These are phyloP conservation scores for Pilasporangium apinafurcum DNA, from an alignment of 352 stramenopile genomes.

Conservation along the genomic window DNA sequence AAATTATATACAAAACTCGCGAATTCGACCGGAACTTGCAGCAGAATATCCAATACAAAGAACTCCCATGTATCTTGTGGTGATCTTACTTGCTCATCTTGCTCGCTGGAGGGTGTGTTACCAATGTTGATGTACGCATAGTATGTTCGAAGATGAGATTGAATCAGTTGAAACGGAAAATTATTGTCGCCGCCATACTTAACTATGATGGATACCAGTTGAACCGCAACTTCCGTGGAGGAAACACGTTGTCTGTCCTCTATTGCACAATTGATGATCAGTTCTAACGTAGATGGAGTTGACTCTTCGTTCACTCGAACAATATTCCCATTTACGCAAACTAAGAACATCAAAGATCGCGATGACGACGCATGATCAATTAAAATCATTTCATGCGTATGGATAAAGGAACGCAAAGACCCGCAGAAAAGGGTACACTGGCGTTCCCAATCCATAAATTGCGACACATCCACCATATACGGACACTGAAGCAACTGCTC, in stretches of 20 bases:
- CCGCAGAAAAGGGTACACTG: conserved; percentile 55
- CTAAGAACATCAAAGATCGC: conserved; percentile 43
- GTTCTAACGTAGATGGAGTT: conserved; percentile 43
- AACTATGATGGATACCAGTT: conserved; percentile 60
- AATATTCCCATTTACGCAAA: conserved; percentile 51
- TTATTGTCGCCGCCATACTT: conserved; percentile 39
- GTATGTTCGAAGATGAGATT: conserved; percentile 49
- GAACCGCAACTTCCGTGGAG: conserved; percentile 26
- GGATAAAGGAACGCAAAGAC: conserved; percentile 56
- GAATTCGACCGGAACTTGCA: conserved; percentile 48
- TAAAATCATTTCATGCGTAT: conserved; percentile 77
- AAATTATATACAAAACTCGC: conserved; percentile 33
- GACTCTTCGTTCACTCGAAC: conserved; percentile 53
- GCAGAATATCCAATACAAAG: conserved; percentile 51
- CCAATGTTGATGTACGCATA: conserved; percentile 6
- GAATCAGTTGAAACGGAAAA: conserved; percentile 61
- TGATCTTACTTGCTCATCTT: neutral
- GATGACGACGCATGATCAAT: conserved; percentile 58
- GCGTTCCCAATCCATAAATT: conserved; percentile 52
- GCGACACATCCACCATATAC: conserved; percentile 52
- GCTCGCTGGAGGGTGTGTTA: neutral
- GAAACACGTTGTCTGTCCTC: neutral
- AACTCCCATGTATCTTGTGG: conserved; percentile 10
- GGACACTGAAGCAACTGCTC: conserved; percentile 42
- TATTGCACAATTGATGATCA: neutral